These are phyloP conservation scores for Tritrichomonas musculus DNA, from an alignment of 208 protist genomes.

Conservation along the genomic window DNA sequence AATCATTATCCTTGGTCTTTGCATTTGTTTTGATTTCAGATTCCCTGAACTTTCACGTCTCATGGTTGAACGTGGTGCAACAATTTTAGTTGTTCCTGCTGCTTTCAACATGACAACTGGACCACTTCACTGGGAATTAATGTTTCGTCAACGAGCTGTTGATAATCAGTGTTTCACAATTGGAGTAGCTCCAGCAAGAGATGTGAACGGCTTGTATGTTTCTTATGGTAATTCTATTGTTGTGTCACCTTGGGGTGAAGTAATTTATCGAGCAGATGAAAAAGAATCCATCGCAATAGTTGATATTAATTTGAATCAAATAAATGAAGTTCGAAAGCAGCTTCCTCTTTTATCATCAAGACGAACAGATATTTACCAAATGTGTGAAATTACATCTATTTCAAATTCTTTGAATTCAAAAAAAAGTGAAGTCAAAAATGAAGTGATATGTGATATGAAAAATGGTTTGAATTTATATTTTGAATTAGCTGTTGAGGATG, in stretches of 20 bases:
- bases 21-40: slow-evolving; percentile 95
- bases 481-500: too few relatives aligned
- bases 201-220: slow-evolving; percentile 51
- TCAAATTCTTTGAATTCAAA: too few relatives aligned
- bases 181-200: slow-evolving; percentile 79
- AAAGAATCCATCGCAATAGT: slow-evolving; percentile 54
- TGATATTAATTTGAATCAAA: slow-evolving; percentile 55
- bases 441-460: too few relatives aligned
- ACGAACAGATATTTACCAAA: slow-evolving; percentile 58
- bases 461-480: too few relatives aligned
- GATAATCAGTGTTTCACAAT: slow-evolving; percentile 86
- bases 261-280: slow-evolving; percentile 61
- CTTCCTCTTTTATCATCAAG: slow-evolving; percentile 54
- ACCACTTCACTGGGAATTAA: slow-evolving; percentile 89
- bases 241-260: slow-evolving; percentile 69
- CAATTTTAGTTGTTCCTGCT: slow-evolving; percentile 82
- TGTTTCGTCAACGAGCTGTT: slow-evolving; percentile 64
- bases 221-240: slow-evolving; percentile 90
- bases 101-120: slow-evolving; percentile 96
- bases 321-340: slow-evolving; percentile 31
- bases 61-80: slow-evolving; percentile 58
- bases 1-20: slow-evolving; percentile 69
- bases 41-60: slow-evolving; percentile 78
- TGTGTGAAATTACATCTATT: not conserved
- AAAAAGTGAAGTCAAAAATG: too few relatives aligned